phyloP scores from a whole-genome alignment of 495 filamentous ascomycete genomes.

The Annulohypoxylon maeteangense region DNA sequence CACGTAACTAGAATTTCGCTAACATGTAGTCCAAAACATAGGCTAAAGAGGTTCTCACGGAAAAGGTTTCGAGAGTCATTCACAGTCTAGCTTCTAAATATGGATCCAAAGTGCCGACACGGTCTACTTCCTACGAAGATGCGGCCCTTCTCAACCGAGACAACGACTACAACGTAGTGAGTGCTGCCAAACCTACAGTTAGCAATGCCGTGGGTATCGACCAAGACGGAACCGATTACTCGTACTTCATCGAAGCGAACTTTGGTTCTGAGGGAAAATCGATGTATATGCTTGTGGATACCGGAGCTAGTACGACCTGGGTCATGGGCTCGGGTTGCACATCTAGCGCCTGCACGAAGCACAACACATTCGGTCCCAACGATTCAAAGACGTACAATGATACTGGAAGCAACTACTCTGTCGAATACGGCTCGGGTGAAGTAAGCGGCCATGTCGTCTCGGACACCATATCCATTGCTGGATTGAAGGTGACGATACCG shows the following conservation, averaged over 20 bases:
- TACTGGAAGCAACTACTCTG: conserved; percentile 61
- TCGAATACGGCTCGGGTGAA: conserved; percentile 77
- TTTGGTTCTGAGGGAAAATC: conserved; percentile 72
- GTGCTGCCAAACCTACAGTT: conserved; percentile 62
- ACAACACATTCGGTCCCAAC: conserved; percentile 71
- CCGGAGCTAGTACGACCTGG: conserved; percentile 82
- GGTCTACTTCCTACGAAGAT: conserved; percentile 2
- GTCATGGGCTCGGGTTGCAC: conserved; percentile 75
- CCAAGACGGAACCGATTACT: conserved; percentile 80
- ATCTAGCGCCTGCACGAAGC: conserved; percentile 67
- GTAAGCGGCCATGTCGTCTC: conserved; percentile 70
- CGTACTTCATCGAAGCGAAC: conserved; percentile 76
- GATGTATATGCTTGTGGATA: conserved; percentile 81
- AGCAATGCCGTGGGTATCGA: conserved; percentile 71
- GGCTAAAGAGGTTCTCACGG: conserved; percentile 18
- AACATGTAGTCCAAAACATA: conserved; percentile 4
- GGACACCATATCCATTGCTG: conserved; percentile 73
- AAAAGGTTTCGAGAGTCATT: conserved; percentile 33
- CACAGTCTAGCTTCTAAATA: conserved; percentile 30
- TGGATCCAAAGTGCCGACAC: conserved; percentile 23
- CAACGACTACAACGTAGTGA: conserved; percentile 67
- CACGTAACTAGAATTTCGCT: conserved; percentile 13
- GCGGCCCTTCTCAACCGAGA: conserved; percentile 46
- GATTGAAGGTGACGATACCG: conserved; percentile 65
- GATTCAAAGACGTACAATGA: conserved; percentile 68